Base-by-base conservation (phyloP, 441 rosid genomes). In the Populus hybrid region DNA sequence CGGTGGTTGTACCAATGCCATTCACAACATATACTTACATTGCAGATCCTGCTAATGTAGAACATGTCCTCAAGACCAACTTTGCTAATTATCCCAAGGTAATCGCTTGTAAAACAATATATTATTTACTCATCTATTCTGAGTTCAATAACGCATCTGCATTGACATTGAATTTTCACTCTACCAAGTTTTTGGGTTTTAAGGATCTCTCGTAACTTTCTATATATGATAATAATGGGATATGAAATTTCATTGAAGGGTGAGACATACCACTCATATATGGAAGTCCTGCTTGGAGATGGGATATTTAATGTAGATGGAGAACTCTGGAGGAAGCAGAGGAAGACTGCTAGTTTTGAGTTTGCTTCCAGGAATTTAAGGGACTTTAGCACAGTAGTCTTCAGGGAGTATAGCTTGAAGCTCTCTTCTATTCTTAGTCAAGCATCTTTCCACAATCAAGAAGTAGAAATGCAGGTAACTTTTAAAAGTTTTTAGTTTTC, bases 281-380 rank as follows among this genome's bases (percentile, higher is more conserved):
- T 94, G 99, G 93, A 95, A 88, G 97, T 91, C 82, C 80, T 95
- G 72, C 88, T 95, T n/a, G 98, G 98, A 78, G 90, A 95, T 77
- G 97, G 97, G 61, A 94, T 95, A 56, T 95, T 95, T 75, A 94
- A 95, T 78, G 92, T 84, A 2, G 99, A 94, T 78, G 99, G 99
- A 21, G 97, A 92, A 76, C 85, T 87, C 0, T 95, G 98, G 99
- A 95, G 92, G 80, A 90, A 88, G 78, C 98, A 94, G 71, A 92
- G 99, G 79, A 93, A 95, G 87, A 90, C 98, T 0, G 98, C 99
- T 10, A 95, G 99, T 79, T 94, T 95, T 40, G 97, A 95, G 80
- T 94, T 95, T 75, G 98, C 99, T 71, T 95, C 99, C 71, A 95
- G 93, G 91, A 95, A 94, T 83, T 86, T 91, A n/a, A 91, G 93